These are phyloP conservation scores for Arthroderma uncinatum DNA, from an alignment of 2,329 filamentous ascomycete species.

Conservation along the genomic window DNA sequence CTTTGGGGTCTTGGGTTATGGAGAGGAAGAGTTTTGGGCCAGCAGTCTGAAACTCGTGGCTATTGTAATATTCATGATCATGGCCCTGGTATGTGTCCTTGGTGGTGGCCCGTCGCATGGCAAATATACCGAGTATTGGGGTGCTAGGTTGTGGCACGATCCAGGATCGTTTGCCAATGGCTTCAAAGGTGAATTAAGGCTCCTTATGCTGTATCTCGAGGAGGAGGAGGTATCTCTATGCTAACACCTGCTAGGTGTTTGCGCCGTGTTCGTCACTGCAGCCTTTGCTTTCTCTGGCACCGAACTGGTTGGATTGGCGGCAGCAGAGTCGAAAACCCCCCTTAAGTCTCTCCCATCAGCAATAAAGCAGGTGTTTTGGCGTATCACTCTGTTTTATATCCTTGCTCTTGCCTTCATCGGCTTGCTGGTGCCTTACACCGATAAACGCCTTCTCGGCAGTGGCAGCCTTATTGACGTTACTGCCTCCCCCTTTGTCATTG, in stretches of 20 bases:
- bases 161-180: slow-evolving; percentile 39
- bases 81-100: slow-evolving; percentile 56
- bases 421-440: slow-evolving; percentile 34
- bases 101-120: slow-evolving; percentile 33
- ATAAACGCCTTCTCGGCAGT: slow-evolving; percentile 32
- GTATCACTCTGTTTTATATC: slow-evolving; percentile 42
- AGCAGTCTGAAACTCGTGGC: slow-evolving; percentile 70
- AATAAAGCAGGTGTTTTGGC: slow-evolving; percentile 43
- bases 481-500: slow-evolving; percentile 56
- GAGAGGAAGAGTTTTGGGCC: slow-evolving; percentile 73
- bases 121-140: slow-evolving; percentile 20
- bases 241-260: slow-evolving; percentile 35
- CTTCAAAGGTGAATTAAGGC: slow-evolving; percentile 25
- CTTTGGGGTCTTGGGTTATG: slow-evolving; percentile 73
- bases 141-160: slow-evolving; percentile 31
- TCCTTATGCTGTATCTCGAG: background rate
- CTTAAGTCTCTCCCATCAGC: slow-evolving; percentile 40
- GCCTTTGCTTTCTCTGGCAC: slow-evolving; percentile 49
- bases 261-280: slow-evolving; percentile 46
- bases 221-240: background rate
- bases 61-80: slow-evolving; percentile 74
- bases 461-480: slow-evolving; percentile 30
- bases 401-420: slow-evolving; percentile 37
- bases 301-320: slow-evolving; percentile 44
- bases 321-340: slow-evolving; percentile 44